Conservation (phyloP, 2,329 filamentous ascomycete genomes). For the Phialocephala subalpina region DNA sequence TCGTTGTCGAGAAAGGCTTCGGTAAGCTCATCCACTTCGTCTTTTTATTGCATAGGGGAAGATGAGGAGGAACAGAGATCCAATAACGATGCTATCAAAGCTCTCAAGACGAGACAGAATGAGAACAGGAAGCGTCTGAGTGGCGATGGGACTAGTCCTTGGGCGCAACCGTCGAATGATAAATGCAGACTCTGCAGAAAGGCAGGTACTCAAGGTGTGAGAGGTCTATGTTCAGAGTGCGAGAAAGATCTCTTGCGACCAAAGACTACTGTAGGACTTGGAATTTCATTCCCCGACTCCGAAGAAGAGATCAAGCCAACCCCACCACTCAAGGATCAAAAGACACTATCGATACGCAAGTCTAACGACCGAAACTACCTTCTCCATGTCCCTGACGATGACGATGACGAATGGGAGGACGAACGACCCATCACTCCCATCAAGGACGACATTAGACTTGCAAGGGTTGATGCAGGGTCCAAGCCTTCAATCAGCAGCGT, state of each 20-base stretch:
- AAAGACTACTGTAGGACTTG: neutral
- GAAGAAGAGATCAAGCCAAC: conserved; percentile 24
- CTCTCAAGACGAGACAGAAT: neutral
- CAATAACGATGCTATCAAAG: neutral
- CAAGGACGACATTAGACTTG: neutral
- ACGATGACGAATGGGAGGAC: neutral
- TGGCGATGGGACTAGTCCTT: neutral
- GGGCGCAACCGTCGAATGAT: neutral
- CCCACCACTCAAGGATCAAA: conserved; percentile 26
- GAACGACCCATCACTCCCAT: neutral
- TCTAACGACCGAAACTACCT: neutral
- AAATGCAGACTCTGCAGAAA: neutral
- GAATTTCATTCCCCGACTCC: neutral
- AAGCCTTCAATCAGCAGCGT: neutral
- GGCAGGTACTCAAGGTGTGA: neutral
- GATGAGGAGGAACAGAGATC: neutral
- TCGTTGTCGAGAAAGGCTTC: neutral
- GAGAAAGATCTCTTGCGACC: conserved; percentile 20
- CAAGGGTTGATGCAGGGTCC: neutral
- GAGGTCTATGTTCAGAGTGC: conserved; percentile 21
- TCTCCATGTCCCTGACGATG: neutral
- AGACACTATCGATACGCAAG: conserved; percentile 1
- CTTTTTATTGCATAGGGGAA: conserved; percentile 2
- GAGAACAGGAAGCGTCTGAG: neutral
- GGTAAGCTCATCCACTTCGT: neutral